Evolutionary conservation across 2,329 filamentous ascomycete species (phyloP), one percentile per base, ranked within the genome.

Genomic region (Cladosporium sp.): DNA sequence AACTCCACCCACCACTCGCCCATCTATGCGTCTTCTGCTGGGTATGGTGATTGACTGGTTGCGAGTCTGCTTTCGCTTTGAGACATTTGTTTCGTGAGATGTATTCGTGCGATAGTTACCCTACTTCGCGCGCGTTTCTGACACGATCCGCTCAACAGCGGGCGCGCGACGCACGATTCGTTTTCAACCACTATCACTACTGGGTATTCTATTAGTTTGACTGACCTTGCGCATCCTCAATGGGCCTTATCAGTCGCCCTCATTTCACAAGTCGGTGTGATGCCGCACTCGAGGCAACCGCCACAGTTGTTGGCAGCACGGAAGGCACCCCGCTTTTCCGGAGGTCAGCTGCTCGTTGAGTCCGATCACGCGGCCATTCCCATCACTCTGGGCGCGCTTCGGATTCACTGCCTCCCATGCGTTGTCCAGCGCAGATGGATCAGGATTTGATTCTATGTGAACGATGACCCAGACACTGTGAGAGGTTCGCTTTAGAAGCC

Each of bases 321-420:
- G 38, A 18, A 14, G 28, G 19, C 33, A 43, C 32, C 40, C 40
- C 38, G 40, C 41, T 50, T 50, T 50, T 50, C 48, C 48, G 48
- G 46, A 35, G 48, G 48, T 50, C 48, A 50, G 48, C 48, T 50
- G 48, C 48, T 50, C 48, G 31, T 50, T 40, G 48, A 32, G n/a
- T 34, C 32, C 32, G 16, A 37, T 50, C 48, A 50, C 40, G 40
- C 48, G 48, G 28, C 48, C 48, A 22, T 35, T 31, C 14, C 40
- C 48, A 43, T 50, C 48, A 50, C 40, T 43, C 40, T 16, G 14
- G 19, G n/a, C 13, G 14, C 9, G 14, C 19, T 22, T 16, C 35
- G 28, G 14, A 28, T 49, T 19, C 37, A 49, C 6, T 33, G 9
- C 9, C 35, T 49, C 46, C 41, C 19, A n/a, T 40, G 35, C 40